These are phyloP conservation scores for Noccaea bulbosa DNA, from an alignment of 345 rosid species.

Conservation along the genomic window DNA sequence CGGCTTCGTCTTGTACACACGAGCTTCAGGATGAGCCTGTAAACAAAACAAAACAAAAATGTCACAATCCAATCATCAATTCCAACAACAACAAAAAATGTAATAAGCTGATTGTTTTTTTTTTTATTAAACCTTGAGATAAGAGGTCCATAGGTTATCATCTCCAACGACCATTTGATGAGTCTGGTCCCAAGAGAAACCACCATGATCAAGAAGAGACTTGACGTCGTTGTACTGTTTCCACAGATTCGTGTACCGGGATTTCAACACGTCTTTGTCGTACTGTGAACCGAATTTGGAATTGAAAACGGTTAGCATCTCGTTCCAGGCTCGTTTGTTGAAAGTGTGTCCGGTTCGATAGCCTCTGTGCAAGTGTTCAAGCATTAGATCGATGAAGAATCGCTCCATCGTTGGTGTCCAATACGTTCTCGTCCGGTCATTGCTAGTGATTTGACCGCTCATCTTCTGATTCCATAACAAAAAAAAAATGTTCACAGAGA, in stretches of 20 bases:
- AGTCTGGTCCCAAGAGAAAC: constrained; percentile 83
- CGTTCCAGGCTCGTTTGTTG: constrained; percentile 83
- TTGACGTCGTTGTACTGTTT: constrained; percentile 78
- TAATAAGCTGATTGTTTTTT: not conserved
- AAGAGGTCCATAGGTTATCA: constrained; percentile 63
- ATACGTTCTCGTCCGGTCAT: constrained; percentile 75
- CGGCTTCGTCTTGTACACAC: constrained; percentile 70
- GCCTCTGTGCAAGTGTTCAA: constrained; percentile 81
- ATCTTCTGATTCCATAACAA: constrained; percentile 11
- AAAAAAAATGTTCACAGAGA: constrained; percentile 14
- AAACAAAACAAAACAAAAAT: not conserved
- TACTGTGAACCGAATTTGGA: constrained; percentile 73
- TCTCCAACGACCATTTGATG: constrained; percentile 73
- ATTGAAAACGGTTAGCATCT: constrained; percentile 70
- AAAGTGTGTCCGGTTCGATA: constrained; percentile 80
- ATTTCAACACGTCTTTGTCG: constrained; percentile 78
- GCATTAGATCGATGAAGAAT: constrained; percentile 83
- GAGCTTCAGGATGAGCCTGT: constrained; percentile 79
- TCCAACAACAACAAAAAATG: not conserved
- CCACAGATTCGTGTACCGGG: constrained; percentile 77
- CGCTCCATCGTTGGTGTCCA: constrained; percentile 92
- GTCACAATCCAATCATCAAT: constrained; percentile 18
- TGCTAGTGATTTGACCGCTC: constrained; percentile 50
- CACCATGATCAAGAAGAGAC: constrained; percentile 65
- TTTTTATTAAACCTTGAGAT: constrained; percentile 60